These are phyloP conservation scores for Cladophialophora psammophila DNA, from an alignment of 2,329 filamentous ascomycete species.

Conservation along the genomic window DNA sequence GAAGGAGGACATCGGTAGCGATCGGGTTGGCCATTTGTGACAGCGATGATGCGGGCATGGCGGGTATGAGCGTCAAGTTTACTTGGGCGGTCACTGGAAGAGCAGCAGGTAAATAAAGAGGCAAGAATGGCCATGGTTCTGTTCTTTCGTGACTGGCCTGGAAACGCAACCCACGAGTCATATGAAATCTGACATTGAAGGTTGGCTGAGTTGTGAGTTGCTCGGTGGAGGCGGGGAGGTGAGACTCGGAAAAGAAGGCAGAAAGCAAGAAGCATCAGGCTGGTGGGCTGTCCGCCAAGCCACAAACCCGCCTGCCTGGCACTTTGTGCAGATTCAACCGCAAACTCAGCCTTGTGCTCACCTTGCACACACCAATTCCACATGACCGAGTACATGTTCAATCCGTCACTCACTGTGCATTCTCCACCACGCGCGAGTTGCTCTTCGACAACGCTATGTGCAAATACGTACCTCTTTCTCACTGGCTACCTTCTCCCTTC, in stretches of 20 bases:
- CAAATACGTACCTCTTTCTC: too few relatives aligned
- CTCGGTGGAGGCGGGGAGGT: too few relatives aligned
- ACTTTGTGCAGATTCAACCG: too few relatives aligned
- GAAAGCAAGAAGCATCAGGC: neutral
- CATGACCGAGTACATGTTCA: too few relatives aligned
- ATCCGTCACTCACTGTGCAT: too few relatives aligned
- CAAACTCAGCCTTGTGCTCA: too few relatives aligned
- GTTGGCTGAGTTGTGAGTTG: neutral
- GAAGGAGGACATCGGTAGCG: constrained; percentile 14
- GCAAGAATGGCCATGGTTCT: constrained; percentile 14
- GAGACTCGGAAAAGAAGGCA: too few relatives aligned
- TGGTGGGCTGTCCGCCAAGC: constrained; percentile 10
- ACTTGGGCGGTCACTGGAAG: constrained; percentile 22
- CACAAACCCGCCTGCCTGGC: constrained; percentile 13
- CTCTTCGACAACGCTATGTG: too few relatives aligned
- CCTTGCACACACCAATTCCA: too few relatives aligned
- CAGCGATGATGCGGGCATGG: constrained; percentile 33
- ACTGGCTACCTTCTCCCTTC: too few relatives aligned
- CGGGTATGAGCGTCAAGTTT: constrained; percentile 30
- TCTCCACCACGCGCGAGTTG: too few relatives aligned
- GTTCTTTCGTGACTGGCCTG: neutral
- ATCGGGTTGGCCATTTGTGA: constrained; percentile 6
- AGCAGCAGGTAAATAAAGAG: constrained; percentile 26
- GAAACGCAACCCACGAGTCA: neutral
- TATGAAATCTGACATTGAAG: neutral